phyloP scores from a whole-genome alignment of 2,329 filamentous ascomycete species.

The Penicillium sp. region DNA sequence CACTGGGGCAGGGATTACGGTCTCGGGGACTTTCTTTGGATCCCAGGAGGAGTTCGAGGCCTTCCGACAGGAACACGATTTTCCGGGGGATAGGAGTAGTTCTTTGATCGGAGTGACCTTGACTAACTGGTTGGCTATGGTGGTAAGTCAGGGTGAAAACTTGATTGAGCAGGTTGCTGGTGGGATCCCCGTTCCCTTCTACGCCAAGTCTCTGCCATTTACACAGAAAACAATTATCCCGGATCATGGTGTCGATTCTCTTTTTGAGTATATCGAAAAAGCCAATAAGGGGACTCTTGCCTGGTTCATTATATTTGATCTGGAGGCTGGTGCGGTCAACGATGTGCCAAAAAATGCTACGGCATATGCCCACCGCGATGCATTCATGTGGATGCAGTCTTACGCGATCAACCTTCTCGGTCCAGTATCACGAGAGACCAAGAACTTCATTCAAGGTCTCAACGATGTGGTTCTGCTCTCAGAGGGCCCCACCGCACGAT shows the following conservation, averaged over 20 bases:
- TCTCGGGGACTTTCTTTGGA: slow-evolving; percentile 67
- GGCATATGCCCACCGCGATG: slow-evolving; percentile 67
- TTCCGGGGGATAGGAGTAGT: slow-evolving; percentile 26
- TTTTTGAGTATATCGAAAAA: slow-evolving; percentile 60
- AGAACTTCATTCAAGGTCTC: slow-evolving; percentile 57
- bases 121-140: slow-evolving; percentile 35
- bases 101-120: slow-evolving; percentile 27
- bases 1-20: slow-evolving; percentile 57
- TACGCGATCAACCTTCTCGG: slow-evolving; percentile 59
- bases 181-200: slow-evolving; percentile 57
- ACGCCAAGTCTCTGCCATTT: slow-evolving; percentile 63
- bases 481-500: slow-evolving; percentile 35
- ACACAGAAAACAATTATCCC: slow-evolving; percentile 54
- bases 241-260: slow-evolving; percentile 47
- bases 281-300: slow-evolving; percentile 56
- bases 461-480: slow-evolving; percentile 42
- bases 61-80: slow-evolving; percentile 30
- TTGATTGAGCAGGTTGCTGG: slow-evolving; percentile 28
- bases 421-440: slow-evolving; percentile 50
- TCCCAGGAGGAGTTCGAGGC: slow-evolving; percentile 60
- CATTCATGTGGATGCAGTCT: slow-evolving; percentile 66
- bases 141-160: slow-evolving; percentile 31
- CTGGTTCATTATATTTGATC: slow-evolving; percentile 68
- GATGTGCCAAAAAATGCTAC: slow-evolving; percentile 62
- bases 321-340: slow-evolving; percentile 63